phyloP scores from a whole-genome alignment of 139 green algal genomes.

The Desmodesmus armatus region DNA sequence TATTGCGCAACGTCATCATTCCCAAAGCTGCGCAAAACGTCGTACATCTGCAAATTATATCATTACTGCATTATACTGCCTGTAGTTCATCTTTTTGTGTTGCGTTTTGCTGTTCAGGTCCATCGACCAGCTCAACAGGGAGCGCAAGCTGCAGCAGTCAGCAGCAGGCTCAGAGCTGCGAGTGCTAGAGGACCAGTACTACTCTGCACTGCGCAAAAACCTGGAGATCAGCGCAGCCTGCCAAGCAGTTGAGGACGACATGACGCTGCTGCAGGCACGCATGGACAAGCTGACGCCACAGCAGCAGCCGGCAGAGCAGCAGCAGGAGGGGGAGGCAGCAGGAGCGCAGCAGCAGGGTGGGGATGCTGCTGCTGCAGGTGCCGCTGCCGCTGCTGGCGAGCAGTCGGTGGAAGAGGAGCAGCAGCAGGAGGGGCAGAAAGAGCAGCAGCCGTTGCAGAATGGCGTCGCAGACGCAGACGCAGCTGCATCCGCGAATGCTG shows the following conservation, averaged over 20 bases:
- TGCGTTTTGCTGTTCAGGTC: constrained; percentile 13
- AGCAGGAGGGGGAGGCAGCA: neutral
- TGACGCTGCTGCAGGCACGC: constrained; percentile 39
- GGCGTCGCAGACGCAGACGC: no score
- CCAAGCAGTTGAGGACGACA: constrained; percentile 56
- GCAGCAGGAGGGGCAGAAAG: neutral
- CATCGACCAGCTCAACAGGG: constrained; percentile 75
- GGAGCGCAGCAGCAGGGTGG: no score
- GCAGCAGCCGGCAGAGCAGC: constrained; percentile 1
- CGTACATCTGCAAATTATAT: no score
- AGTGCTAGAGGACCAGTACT: constrained; percentile 62
- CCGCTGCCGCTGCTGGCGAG: no score
- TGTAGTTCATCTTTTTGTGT: no score
- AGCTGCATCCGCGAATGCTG: no score
- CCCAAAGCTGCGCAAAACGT: no score
- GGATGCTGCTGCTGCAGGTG: neutral
- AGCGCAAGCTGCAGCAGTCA: constrained; percentile 84
- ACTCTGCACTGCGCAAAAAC: constrained; percentile 70
- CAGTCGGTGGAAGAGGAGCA: no score
- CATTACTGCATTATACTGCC: no score
- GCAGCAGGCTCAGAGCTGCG: constrained; percentile 58
- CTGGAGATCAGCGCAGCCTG: constrained; percentile 70
- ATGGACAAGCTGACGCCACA: neutral
- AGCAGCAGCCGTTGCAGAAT: no score
- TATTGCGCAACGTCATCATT: no score